A percentile compares a stretch with the other conserved stretches of the same genome.
phyloP scores from a whole-genome alignment of 768 basidiomycete species.

The Xanthoconium stramineum region DNA sequence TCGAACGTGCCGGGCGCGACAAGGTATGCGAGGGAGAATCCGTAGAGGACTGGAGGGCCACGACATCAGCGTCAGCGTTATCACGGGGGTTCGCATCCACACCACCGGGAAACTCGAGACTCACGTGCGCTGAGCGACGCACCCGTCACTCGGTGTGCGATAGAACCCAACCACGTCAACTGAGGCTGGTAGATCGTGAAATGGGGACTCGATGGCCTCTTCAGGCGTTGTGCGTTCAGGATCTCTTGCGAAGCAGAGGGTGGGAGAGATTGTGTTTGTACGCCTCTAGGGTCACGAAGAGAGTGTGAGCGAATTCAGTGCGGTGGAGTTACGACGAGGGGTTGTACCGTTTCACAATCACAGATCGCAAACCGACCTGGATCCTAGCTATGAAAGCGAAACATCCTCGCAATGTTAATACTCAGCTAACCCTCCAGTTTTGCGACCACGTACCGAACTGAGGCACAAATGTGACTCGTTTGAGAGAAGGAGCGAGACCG shows the following conservation, averaged over 20 bases:
- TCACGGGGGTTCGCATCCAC: neutral
- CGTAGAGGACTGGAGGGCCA: slow-evolving; percentile 68
- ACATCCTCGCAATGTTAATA: neutral
- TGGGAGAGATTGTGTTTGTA: slow-evolving; percentile 66
- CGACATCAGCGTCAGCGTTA: neutral
- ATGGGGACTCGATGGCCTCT: slow-evolving; percentile 90
- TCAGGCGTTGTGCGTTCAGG: slow-evolving; percentile 83
- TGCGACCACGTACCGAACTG: slow-evolving; percentile 24
- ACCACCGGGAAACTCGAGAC: neutral
- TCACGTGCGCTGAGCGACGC: slow-evolving; percentile 60
- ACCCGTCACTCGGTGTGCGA: slow-evolving; percentile 86
- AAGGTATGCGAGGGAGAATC: slow-evolving; percentile 83
- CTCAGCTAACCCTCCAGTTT: neutral
- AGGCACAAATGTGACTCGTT: slow-evolving; percentile 43
- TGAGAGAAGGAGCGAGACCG: slow-evolving; percentile 56
- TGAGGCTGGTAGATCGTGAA: slow-evolving; percentile 97
- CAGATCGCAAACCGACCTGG: slow-evolving; percentile 32
- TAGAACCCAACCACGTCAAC: slow-evolving; percentile 85
- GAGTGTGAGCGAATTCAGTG: neutral
- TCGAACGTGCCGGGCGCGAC: slow-evolving; percentile 77
- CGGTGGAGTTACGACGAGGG: neutral
- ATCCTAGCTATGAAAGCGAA: slow-evolving; percentile 36
- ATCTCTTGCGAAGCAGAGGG: slow-evolving; percentile 57
- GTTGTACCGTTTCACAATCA: slow-evolving; percentile 41
- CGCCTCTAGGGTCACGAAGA: slow-evolving; percentile 33